Conservation (phyloP, 2,329 filamentous ascomycete genomes). For the Aspergillus sclerotialis region DNA sequence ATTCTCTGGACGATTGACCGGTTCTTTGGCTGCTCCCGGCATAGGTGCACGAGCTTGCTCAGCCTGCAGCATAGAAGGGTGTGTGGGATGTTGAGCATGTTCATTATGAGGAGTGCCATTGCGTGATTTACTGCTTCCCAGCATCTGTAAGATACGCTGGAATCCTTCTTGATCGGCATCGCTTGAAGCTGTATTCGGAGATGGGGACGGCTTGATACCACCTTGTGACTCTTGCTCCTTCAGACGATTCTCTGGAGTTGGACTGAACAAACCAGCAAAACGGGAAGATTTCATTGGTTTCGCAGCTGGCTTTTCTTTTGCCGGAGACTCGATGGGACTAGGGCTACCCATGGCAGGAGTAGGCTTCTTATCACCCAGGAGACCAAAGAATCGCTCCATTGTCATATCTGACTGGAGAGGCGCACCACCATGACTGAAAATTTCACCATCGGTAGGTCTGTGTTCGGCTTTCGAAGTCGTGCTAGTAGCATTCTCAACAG, state of each 20-base stretch:
- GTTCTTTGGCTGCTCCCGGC: slow-evolving; percentile 26
- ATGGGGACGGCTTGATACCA: slow-evolving; percentile 15
- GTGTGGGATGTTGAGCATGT: slow-evolving; percentile 21
- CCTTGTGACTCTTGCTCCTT: slow-evolving; percentile 24
- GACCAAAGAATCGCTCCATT: slow-evolving; percentile 71
- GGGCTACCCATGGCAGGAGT: slow-evolving; percentile 33
- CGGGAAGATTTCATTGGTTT: slow-evolving; percentile 67
- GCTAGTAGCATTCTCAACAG: slow-evolving; percentile 13
- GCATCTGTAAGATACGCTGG: slow-evolving; percentile 71
- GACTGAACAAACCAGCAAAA: slow-evolving; percentile 74
- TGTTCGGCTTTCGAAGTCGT: slow-evolving; percentile 31
- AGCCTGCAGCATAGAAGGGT: slow-evolving; percentile 21
- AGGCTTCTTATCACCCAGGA: slow-evolving; percentile 48
- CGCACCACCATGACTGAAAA: slow-evolving; percentile 49
- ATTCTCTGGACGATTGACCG: slow-evolving; percentile 24
- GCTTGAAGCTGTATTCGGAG: slow-evolving; percentile 31
- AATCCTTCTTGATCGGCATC: slow-evolving; percentile 81
- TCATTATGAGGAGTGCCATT: slow-evolving; percentile 40
- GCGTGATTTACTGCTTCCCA: slow-evolving; percentile 51
- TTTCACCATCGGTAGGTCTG: slow-evolving; percentile 41
- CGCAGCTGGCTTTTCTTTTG: slow-evolving; percentile 36
- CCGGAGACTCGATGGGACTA: slow-evolving; percentile 29
- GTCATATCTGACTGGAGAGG: slow-evolving; percentile 59
- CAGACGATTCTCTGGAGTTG: slow-evolving; percentile 49
- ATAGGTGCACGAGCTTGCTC: slow-evolving; percentile 22